Percentiles rank a stretch among this genome's conserved stretches.
phyloP scores from a whole-genome alignment of 148 eudicot species.

The Camellia japonica region DNA sequence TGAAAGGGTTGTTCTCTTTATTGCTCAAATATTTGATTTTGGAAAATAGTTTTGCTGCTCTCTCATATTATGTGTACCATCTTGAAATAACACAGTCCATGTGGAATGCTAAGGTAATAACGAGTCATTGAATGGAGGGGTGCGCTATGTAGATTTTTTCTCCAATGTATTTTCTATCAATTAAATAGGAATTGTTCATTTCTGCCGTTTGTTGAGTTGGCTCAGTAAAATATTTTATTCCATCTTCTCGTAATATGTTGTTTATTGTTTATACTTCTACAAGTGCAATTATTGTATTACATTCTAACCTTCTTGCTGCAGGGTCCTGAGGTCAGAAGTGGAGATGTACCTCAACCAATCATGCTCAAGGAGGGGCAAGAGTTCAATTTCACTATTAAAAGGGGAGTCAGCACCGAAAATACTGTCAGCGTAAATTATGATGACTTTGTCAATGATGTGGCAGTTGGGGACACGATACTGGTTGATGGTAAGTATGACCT shows the following conservation, averaged over 20 bases:
- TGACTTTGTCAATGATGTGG: slow-evolving; percentile 94
- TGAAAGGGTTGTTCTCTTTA: no score
- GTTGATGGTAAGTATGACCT: slow-evolving; percentile 78
- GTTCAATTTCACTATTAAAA: slow-evolving; percentile 81
- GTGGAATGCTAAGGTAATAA: no score
- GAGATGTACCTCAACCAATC: slow-evolving; percentile 91
- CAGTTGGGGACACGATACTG: slow-evolving; percentile 73
- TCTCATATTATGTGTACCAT: no score
- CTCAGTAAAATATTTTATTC: background rate
- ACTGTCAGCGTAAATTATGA: slow-evolving; percentile 98
- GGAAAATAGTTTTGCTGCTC: no score
- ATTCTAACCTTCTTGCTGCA: slow-evolving; percentile 29
- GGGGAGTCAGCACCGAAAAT: slow-evolving; percentile 82
- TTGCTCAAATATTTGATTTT: no score
- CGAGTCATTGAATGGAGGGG: no score
- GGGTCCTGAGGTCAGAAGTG: slow-evolving; percentile 99
- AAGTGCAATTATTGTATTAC: background rate
- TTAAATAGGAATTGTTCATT: background rate
- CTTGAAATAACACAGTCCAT: no score
- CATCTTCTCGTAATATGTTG: background rate
- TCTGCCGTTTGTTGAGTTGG: background rate
- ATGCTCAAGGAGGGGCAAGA: slow-evolving; percentile 86
- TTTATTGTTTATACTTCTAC: background rate
- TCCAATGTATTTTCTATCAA: no score
- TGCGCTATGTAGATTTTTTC: no score